Evolutionary conservation across 108 stramenopile genomes (phyloP), one percentile per base, ranked within the genome.

Genomic region (Pseudonitzschia delicatissima): DNA sequence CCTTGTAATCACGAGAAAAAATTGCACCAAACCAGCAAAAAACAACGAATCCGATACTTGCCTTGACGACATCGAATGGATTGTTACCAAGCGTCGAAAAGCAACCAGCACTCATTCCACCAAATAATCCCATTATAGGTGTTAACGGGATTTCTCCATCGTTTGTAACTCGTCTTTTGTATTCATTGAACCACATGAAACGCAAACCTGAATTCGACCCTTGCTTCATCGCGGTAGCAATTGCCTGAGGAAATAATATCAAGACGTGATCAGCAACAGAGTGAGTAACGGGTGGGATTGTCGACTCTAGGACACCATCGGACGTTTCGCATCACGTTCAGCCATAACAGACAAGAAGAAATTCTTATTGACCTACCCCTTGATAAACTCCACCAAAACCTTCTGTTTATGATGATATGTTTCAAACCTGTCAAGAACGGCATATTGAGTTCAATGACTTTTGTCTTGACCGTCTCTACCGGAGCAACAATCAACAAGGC

Each of bases 141-240:
- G 90, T 87, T 77, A 98, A 52, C 33, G 76, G 58, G 45, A 57
- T 78, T 45, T 88, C 80, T 31, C 92, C 96, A 66, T 91, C 79
- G 33, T 87, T 81, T 2, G 91, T 89, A 2, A 92, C 63, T 27
- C 85, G 79, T 8, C 77, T 64, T 73, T 97, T 97, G 87, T 96
- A 97, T 83, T 96, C 90, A 74, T 96, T 97, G 77, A 96, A 98
- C 82, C 87, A 96, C 95, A 97, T 96, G 72, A 99, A 99, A 0
- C 98, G 94, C 42, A 98, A 69, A 12, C 97, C 97, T 72, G 97
- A 95, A 82, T 99, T 99, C 65, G 91, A 86, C 3, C 95, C 95
- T 82, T 99, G 98, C 72, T 99, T 99, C 76, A 96, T 62, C 8
- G 96, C 91, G 17, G 98, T 99, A 2, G 98, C 95, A 29, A 69